Evolutionary conservation across 257 asterid genomes (phyloP).

Genomic region (Nicotiana undulata): DNA sequence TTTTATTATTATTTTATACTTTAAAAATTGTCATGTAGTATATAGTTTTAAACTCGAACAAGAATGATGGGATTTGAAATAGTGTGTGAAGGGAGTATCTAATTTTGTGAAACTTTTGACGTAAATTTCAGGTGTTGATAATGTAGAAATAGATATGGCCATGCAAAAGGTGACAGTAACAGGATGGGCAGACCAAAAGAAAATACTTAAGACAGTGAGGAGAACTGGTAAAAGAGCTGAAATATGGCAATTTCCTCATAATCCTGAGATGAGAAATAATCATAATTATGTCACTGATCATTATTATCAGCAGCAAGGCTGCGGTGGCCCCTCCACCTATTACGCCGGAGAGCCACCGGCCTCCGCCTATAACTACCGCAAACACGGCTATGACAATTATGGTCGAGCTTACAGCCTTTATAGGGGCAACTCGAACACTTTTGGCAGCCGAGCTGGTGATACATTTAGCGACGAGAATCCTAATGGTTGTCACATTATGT

Average conservation of each 20-base stretch:
- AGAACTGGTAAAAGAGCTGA: conserved; percentile 67
- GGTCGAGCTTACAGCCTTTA: conserved; percentile 2
- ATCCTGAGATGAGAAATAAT: conserved; percentile 44
- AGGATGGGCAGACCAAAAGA: conserved; percentile 64
- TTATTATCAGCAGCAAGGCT: conserved; percentile 19
- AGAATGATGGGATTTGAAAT: not conserved
- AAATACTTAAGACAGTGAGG: conserved; percentile 50
- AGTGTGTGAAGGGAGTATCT: not conserved
- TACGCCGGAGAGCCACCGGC: conserved; percentile 32
- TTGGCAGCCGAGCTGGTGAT: conserved; percentile 48
- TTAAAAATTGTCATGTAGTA: too few species aligned
- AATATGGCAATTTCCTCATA: conserved; percentile 54
- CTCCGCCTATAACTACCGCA: conserved; percentile 62
- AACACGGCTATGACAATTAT: conserved; percentile 58
- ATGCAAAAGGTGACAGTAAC: conserved; percentile 69
- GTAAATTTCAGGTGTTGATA: conserved; percentile 43
- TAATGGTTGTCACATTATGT: conserved; percentile 54
- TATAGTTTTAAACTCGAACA: too few species aligned
- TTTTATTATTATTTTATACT: too few species aligned
- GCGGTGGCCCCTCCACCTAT: conserved; percentile 36
- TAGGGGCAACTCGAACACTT: conserved; percentile 24
- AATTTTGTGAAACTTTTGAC: not conserved
- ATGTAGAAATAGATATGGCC: conserved; percentile 67
- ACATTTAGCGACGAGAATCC: conserved; percentile 69
- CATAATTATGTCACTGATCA: conserved; percentile 24